Percentiles rank a stretch among this genome's conserved stretches.
Evolutionary conservation across 306 rosid species (phyloP).

Genomic region (Citrullus mucosospermus): DNA sequence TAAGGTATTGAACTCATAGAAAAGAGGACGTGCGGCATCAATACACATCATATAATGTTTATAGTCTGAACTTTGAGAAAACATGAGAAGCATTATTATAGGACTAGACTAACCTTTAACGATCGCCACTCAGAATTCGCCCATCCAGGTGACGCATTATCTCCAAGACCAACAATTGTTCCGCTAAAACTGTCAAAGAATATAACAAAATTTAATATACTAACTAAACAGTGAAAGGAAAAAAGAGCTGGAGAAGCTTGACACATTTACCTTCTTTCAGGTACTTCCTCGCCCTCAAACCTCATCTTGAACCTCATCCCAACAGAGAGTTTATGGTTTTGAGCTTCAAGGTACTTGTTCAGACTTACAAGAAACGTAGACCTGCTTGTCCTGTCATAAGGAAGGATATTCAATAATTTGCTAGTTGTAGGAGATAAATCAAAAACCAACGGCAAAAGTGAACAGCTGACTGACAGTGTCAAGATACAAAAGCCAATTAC

Average conservation of each 20-base stretch:
- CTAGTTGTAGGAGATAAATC: background rate
- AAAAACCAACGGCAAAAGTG: background rate
- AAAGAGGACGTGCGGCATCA: background rate
- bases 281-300: slow-evolving; percentile 97
- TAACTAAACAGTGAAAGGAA: background rate
- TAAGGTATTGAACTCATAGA: background rate
- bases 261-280: slow-evolving; percentile 74
- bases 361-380: slow-evolving; percentile 83
- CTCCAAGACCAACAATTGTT: slow-evolving; percentile 92
- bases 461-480: background rate
- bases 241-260: background rate
- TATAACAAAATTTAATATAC: background rate
- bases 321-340: slow-evolving; percentile 73
- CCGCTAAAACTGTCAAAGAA: slow-evolving; percentile 74
- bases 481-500: background rate
- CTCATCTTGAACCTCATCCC: slow-evolving; percentile 99
- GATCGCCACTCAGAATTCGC: slow-evolving; percentile 93
- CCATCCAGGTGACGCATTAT: slow-evolving; percentile 65
- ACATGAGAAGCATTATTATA: background rate
- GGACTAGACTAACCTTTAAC: slow-evolving; percentile 41
- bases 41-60: background rate
- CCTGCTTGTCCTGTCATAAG: slow-evolving; percentile 75
- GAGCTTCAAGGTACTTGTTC: slow-evolving; percentile 92
- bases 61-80: background rate
- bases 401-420: slow-evolving; percentile 7